A percentile compares a stretch with the other conserved stretches of the same genome.
Conservation (phyloP, 768 basidiomycete genomes). For the Asterophora lycoperdoides region DNA sequence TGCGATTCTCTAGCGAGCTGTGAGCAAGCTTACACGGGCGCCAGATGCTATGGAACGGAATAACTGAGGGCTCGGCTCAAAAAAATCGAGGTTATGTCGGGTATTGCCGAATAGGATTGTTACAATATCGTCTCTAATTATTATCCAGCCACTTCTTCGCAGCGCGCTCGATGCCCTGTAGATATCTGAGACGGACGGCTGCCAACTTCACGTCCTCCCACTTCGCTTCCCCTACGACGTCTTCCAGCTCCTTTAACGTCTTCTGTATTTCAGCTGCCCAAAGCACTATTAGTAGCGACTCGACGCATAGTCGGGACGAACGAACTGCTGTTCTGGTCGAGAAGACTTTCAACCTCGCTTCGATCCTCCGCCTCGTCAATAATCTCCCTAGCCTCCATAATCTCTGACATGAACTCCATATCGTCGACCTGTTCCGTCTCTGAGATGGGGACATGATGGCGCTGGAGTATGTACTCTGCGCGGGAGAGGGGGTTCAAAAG, state of each 20-base stretch:
- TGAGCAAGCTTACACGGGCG: neutral
- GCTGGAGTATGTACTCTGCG: constrained; percentile 74
- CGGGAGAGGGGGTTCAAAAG: constrained; percentile 70
- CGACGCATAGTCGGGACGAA: constrained; percentile 4
- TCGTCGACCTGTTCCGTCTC: constrained; percentile 77
- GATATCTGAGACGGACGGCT: constrained; percentile 70
- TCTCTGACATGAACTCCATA: constrained; percentile 61
- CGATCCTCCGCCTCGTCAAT: constrained; percentile 59
- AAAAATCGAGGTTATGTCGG: constrained; percentile 5
- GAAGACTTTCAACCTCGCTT: constrained; percentile 47
- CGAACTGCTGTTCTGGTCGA: constrained; percentile 52
- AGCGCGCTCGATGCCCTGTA: constrained; percentile 58
- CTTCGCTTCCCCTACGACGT: constrained; percentile 44
- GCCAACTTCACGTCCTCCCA: constrained; percentile 55
- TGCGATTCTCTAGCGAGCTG: neutral
- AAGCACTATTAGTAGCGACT: neutral
- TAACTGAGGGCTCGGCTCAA: neutral
- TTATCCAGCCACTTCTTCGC: constrained; percentile 37
- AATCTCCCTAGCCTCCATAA: constrained; percentile 76
- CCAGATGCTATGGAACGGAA: too few species aligned
- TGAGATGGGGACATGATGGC: constrained; percentile 50
- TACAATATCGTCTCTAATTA: neutral
- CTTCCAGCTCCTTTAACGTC: constrained; percentile 43
- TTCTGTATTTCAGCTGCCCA: constrained; percentile 48
- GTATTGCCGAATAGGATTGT: constrained; percentile 1